Conservation (phyloP, 2,329 filamentous ascomycete genomes). For the Aaosphaeria pasadenensis region DNA sequence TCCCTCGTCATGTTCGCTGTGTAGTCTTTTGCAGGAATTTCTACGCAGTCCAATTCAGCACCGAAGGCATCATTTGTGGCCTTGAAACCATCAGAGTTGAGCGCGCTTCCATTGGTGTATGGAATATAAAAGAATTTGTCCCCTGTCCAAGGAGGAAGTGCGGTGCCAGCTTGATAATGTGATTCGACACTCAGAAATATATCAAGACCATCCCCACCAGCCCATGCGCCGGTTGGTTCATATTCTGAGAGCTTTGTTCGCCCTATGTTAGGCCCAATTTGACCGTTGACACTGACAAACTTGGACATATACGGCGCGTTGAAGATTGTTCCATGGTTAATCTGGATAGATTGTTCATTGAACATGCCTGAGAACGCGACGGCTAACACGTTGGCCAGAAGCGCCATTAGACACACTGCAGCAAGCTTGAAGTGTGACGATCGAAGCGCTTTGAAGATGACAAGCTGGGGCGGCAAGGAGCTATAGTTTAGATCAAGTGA, state of each 20-base stretch:
- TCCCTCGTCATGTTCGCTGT: background rate
- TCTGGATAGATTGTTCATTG: conserved; percentile 28
- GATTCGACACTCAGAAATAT: conserved; percentile 45
- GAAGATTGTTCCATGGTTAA: conserved; percentile 2
- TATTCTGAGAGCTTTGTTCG: background rate
- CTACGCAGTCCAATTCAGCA: conserved; percentile 30
- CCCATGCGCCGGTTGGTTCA: conserved; percentile 21
- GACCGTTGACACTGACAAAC: conserved; percentile 25
- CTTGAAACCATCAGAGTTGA: conserved; percentile 7
- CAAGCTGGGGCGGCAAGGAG: conserved; percentile 55
- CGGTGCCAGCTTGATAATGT: conserved; percentile 44
- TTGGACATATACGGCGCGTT: conserved; percentile 9
- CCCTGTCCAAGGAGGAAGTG: conserved; percentile 52
- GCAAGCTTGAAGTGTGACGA: conserved; percentile 48
- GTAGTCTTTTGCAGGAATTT: background rate
- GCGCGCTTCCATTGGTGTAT: background rate
- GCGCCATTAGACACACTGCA: conserved; percentile 46
- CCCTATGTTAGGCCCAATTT: conserved; percentile 11
- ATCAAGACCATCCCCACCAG: conserved; percentile 25
- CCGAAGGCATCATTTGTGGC: conserved; percentile 35
- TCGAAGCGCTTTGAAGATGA: conserved; percentile 44
- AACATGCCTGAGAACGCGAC: conserved; percentile 54
- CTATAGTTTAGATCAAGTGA: conserved; percentile 50
- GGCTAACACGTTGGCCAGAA: conserved; percentile 54
- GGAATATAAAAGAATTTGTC: conserved; percentile 48